These are phyloP conservation scores for Lodderomyces metapsilosis DNA, from an alignment of 1,139 yeast genomes.

Conservation along the genomic window DNA sequence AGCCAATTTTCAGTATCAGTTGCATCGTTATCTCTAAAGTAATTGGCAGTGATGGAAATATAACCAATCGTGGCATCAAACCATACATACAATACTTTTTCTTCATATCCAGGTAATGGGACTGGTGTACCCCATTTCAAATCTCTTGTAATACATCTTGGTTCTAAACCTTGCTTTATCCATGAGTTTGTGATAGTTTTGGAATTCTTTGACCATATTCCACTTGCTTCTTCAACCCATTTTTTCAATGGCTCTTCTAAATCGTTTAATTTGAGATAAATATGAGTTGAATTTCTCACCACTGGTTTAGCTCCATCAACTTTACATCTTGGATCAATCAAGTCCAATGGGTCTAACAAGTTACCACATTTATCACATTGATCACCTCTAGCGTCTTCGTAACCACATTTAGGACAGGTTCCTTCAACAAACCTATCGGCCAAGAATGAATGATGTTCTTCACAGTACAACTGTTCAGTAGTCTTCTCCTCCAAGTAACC, in stretches of 20 bases:
- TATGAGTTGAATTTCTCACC: constrained; percentile 78
- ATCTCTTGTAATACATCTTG: constrained; percentile 97
- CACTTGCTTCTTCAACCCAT: constrained; percentile 76
- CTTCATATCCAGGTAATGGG: constrained; percentile 76
- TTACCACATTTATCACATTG: constrained; percentile 97
- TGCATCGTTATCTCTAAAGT: constrained; percentile 47
- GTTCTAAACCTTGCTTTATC: constrained; percentile 89
- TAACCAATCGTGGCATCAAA: constrained; percentile 98
- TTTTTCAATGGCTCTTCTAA: constrained; percentile 69
- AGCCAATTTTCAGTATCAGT: constrained; percentile 55
- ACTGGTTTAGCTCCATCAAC: constrained; percentile 80
- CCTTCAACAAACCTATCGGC: constrained; percentile 99
- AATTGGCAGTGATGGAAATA: constrained; percentile 92
- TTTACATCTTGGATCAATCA: constrained; percentile 93
- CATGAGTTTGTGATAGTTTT: constrained; percentile 85
- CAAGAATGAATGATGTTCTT: constrained; percentile 81
- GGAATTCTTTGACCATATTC: constrained; percentile 91
- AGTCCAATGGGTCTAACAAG: constrained; percentile 86
- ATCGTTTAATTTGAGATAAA: constrained; percentile 79
- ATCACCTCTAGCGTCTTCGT: constrained; percentile 98
- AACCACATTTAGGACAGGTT: constrained; percentile 90
- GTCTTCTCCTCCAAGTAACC: constrained; percentile 82
- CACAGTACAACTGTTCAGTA: constrained; percentile 88
- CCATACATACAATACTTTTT: constrained; percentile 96
- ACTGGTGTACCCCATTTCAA: constrained; percentile 98